phyloP scores from a whole-genome alignment of 2,329 filamentous ascomycete genomes.

The Pseudogymnoascus sp. region DNA sequence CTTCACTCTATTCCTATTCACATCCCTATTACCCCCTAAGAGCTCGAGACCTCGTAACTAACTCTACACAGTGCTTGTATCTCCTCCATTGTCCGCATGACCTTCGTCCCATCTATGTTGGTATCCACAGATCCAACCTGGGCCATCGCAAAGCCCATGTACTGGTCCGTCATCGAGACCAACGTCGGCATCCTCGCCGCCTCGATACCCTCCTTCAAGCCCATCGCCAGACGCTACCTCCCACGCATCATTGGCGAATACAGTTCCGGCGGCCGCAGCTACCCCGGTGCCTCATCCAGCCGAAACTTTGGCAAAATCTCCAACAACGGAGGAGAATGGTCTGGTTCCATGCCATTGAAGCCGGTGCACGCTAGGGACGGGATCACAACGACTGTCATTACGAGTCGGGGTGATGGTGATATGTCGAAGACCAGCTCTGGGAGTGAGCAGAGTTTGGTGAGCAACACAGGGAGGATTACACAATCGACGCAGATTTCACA shows the following conservation, averaged over 20 bases:
- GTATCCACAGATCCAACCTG: slow-evolving; percentile 30
- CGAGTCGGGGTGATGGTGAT: not conserved
- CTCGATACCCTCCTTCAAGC: slow-evolving; percentile 36
- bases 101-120: slow-evolving; percentile 37
- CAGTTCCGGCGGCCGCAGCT: slow-evolving; percentile 1
- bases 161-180: slow-evolving; percentile 37
- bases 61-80: slow-evolving; percentile 33
- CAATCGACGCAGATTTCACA: slow-evolving; percentile 11
- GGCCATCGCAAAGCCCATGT: slow-evolving; percentile 35
- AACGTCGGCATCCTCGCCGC: slow-evolving; percentile 36
- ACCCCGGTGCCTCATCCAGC: not conserved
- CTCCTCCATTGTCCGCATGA: slow-evolving; percentile 40
- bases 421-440: slow-evolving; percentile 8
- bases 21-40: not conserved
- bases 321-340: not conserved
- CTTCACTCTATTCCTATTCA: not conserved
- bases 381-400: slow-evolving; percentile 9
- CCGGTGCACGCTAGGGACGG: not conserved
- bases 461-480: slow-evolving; percentile 6
- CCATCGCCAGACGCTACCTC: slow-evolving; percentile 34
- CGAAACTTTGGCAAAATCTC: slow-evolving; percentile 1
- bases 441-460: slow-evolving; percentile 11
- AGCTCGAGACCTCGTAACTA: not conserved
- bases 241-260: slow-evolving; percentile 29
- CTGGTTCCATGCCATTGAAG: not conserved